These are phyloP conservation scores for Dipsacomyces acuminosporus DNA, from an alignment of 371 early-diverging fungal species.

Conservation along the genomic window DNA sequence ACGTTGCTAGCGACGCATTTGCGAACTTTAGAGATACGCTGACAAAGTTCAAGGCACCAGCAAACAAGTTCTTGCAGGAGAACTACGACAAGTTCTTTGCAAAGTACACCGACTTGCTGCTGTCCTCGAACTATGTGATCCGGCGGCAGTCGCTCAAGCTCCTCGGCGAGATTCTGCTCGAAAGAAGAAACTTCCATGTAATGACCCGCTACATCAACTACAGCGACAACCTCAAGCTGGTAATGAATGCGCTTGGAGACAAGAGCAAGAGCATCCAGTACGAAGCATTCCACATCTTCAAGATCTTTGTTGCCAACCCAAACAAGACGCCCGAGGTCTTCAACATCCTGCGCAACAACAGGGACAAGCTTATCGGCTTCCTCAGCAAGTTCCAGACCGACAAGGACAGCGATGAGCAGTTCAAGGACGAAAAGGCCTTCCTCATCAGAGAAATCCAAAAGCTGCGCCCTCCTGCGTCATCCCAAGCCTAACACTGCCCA, in stretches of 20 bases:
- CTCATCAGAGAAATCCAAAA: constrained; percentile 79
- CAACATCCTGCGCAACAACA: constrained; percentile 89
- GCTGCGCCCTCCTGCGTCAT: constrained; percentile 16
- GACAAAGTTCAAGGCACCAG: constrained; percentile 87
- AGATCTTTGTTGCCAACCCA: constrained; percentile 98
- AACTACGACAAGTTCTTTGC: constrained; percentile 93
- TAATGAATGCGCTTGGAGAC: constrained; percentile 95
- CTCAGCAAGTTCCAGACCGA: constrained; percentile 90
- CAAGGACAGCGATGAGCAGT: constrained; percentile 96
- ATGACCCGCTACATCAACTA: constrained; percentile 93
- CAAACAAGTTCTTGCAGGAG: constrained; percentile 79
- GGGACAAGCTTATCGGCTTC: constrained; percentile 82
- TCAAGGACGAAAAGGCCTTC: constrained; percentile 96
- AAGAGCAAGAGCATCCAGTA: constrained; percentile 95
- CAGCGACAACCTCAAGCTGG: constrained; percentile 89
- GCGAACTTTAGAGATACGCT: constrained; percentile 97
- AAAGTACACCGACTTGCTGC: constrained; percentile 76
- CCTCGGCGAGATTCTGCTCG: constrained; percentile 93
- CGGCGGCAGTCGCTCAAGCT: constrained; percentile 97
- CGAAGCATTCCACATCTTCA: constrained; percentile 99
- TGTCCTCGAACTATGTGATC: constrained; percentile 93
- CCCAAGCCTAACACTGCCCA: neutral
- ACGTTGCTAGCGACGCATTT: constrained; percentile 96
- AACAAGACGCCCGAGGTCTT: constrained; percentile 88
- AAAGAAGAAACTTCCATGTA: constrained; percentile 88